Evolutionary conservation across 495 filamentous ascomycete genomes (phyloP).

Genomic region (Penicillium steckii): DNA sequence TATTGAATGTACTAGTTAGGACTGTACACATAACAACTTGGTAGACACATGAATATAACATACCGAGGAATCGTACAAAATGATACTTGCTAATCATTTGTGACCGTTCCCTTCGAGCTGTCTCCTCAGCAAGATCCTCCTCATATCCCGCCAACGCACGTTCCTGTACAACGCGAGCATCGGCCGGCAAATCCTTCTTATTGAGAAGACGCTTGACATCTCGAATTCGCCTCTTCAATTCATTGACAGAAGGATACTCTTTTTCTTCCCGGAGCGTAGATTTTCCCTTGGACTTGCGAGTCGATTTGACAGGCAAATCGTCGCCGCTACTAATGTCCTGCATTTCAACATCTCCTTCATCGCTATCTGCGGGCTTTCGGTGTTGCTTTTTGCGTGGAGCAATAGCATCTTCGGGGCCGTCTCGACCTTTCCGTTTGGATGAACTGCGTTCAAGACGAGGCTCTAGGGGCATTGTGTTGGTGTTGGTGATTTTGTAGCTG

Average conservation of each 20-base stretch:
- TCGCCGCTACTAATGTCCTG: conserved; percentile 12
- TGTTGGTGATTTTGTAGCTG: conserved; percentile 5
- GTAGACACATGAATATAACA: not conserved
- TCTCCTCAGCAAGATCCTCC: conserved; percentile 65
- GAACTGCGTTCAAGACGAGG: conserved; percentile 15
- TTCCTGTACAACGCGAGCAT: conserved; percentile 73
- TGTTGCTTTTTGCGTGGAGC: conserved; percentile 24
- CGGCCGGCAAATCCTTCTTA: conserved; percentile 64
- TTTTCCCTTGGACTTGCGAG: conserved; percentile 25
- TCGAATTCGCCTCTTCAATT: conserved; percentile 52
- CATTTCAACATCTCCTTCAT: conserved; percentile 8
- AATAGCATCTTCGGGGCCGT: conserved; percentile 22
- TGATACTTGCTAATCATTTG: conserved; percentile 86
- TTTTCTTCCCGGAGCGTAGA: conserved; percentile 24
- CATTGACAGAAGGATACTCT: conserved; percentile 47
- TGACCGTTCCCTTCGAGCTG: conserved; percentile 59
- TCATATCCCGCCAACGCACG: conserved; percentile 75
- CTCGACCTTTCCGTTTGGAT: conserved; percentile 33
- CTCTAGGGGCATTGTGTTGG: conserved; percentile 18
- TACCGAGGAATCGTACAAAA: conserved; percentile 88
- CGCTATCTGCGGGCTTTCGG: conserved; percentile 8
- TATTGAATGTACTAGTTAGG: no score
- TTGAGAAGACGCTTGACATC: conserved; percentile 59
- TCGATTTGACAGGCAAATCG: conserved; percentile 15
- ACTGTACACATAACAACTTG: not conserved